Percentiles rank a stretch among this genome's conserved stretches.
Evolutionary conservation across 441 rosid species (phyloP).

Genomic region (Pelargonium australe): DNA sequence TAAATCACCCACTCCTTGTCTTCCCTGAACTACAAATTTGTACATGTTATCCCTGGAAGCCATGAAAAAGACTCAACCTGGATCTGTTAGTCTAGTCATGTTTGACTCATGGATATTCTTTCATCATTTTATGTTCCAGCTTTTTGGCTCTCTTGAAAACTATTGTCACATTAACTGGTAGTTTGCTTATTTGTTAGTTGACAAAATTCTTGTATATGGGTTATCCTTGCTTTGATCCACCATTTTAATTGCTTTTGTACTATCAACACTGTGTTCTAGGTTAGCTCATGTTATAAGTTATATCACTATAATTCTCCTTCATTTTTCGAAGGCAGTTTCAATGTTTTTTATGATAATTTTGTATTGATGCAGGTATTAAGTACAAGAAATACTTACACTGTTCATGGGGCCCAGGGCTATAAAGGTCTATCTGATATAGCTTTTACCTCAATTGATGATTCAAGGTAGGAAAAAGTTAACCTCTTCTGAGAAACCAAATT

Average conservation of each 20-base stretch:
- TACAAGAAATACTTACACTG: constrained; percentile 41
- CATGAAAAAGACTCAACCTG: too few relatives aligned
- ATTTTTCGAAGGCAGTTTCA: background rate
- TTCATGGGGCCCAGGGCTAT: constrained; percentile 42
- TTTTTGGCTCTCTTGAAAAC: too few relatives aligned
- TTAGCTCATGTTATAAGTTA: background rate
- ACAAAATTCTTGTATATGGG: background rate
- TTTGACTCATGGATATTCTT: too few relatives aligned
- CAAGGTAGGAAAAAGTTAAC: constrained; percentile 44
- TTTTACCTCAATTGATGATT: constrained; percentile 42
- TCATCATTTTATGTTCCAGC: too few relatives aligned
- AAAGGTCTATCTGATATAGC: constrained; percentile 71
- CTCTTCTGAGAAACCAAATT: background rate
- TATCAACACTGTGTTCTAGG: background rate
- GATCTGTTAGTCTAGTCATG: too few relatives aligned
- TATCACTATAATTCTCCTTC: too few relatives aligned
- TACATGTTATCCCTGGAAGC: too few relatives aligned
- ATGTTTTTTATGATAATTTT: constrained; percentile 7
- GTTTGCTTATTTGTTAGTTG: too few relatives aligned
- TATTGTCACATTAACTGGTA: too few relatives aligned
- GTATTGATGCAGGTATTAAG: constrained; percentile 49
- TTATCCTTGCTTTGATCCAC: background rate
- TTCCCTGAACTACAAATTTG: background rate
- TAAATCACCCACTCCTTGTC: background rate
- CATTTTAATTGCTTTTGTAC: background rate